Evolutionary conservation across 331 rosid genomes (phyloP).

Genomic region (Prunus yedoensis): DNA sequence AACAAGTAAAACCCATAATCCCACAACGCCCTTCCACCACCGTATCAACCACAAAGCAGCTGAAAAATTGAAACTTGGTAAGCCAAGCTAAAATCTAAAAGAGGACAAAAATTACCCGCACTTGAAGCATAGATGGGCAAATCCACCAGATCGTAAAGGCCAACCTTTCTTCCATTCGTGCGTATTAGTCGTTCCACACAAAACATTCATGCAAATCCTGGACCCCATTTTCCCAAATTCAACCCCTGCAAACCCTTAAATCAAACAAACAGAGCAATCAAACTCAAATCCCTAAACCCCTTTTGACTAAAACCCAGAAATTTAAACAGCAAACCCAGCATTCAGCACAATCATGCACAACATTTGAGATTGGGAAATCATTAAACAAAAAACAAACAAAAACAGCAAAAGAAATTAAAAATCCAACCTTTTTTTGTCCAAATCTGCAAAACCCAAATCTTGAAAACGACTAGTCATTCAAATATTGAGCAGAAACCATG

Average conservation of each 20-base stretch:
- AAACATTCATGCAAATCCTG: slow-evolving; percentile 61
- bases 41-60: slow-evolving; percentile 21
- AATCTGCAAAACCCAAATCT: slow-evolving; percentile 28
- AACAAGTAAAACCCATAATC: slow-evolving; percentile 10
- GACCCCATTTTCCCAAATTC: slow-evolving; percentile 66
- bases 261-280: slow-evolving; percentile 35
- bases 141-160: slow-evolving; percentile 90
- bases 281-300: slow-evolving; percentile 48
- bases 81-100: background rate
- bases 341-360: slow-evolving; percentile 28
- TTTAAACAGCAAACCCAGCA: slow-evolving; percentile 15
- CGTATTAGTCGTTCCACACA: slow-evolving; percentile 39
- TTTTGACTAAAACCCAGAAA: slow-evolving; percentile 24
- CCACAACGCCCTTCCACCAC: slow-evolving; percentile 20
- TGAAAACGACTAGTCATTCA: slow-evolving; percentile 29
- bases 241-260: slow-evolving; percentile 27
- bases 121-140: slow-evolving; percentile 71
- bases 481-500: slow-evolving; percentile 8
- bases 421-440: slow-evolving; percentile 19
- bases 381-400: background rate
- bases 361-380: slow-evolving; percentile 29
- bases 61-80: slow-evolving; percentile 26
- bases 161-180: slow-evolving; percentile 88
- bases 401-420: background rate
- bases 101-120: slow-evolving; percentile 74